These are phyloP conservation scores for Colletotrichum costaricense DNA, from an alignment of 2,329 filamentous ascomycete species.

Conservation along the genomic window DNA sequence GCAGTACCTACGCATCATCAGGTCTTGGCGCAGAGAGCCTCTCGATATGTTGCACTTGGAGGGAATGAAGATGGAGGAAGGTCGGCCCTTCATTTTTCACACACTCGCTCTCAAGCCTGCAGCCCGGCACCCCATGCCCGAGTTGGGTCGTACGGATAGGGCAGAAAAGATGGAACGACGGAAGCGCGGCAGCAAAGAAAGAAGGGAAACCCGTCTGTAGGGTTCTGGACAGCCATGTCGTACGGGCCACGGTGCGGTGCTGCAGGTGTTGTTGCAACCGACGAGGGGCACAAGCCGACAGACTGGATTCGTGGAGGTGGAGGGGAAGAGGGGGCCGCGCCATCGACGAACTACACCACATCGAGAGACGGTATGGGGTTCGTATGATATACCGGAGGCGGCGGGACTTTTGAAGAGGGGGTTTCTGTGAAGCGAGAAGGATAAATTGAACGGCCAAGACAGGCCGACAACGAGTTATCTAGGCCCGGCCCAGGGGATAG, in stretches of 20 bases:
- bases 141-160: constrained; percentile 18
- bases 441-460: neutral
- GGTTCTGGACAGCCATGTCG: constrained; percentile 17
- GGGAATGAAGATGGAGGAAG: neutral
- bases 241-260: constrained; percentile 8
- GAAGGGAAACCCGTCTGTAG: constrained; percentile 19
- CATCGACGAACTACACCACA: constrained; percentile 1
- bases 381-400: neutral
- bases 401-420: neutral
- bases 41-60: constrained; percentile 2
- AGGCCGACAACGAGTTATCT: neutral
- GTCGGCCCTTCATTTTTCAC: neutral
- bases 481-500: neutral
- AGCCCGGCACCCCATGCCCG: neutral
- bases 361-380: neutral
- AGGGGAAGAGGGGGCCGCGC: constrained; percentile 10
- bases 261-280: constrained; percentile 30
- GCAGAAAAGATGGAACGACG: constrained; percentile 7
- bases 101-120: neutral
- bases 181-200: constrained; percentile 26
- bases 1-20: neutral
- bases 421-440: neutral
- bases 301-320: constrained; percentile 33
- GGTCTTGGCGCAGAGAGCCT: constrained; percentile 14
- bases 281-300: constrained; percentile 24